Base-by-base conservation (phyloP, 2,329 filamentous ascomycete genomes). In the Colletotrichum phormii region DNA sequence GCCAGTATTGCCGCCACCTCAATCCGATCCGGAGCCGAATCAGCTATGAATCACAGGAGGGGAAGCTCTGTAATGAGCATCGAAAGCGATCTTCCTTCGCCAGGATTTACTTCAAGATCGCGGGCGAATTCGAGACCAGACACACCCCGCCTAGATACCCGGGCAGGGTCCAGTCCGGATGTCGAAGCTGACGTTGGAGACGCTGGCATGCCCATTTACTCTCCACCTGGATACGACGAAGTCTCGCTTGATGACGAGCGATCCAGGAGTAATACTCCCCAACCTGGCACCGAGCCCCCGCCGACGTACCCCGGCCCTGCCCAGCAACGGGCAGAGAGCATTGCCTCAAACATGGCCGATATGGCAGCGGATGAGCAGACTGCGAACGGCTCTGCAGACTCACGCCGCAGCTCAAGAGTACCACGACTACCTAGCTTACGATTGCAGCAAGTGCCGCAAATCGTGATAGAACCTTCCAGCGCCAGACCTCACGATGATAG, bases 21-120 rank as follows among this genome's bases (percentile, higher is more conserved):
- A 73, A 79, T 79, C 75, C 80, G 78, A 57, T 77, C 81, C 35
- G 72, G 78, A 46, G 80, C 82, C 53, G 79, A 81, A 59, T 78
- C 83, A 51, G 78, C 75, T 8, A 49, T 57, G n/a, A 76, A 75
- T 15, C 85, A 88, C 75, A 81, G 80, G 1, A 84, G 89, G 66
- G 84, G 85, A n/a, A 88, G 86, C 76, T 91, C 90, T 1, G 83
- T 89, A 18, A 77, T 89, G n/a, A 90, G 88, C 78, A 83, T 90
- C 72, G 84, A 86, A 8, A 86, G 84, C 69, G 85, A 85, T 64
- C 74, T 86, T 5, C 82, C 82, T 18, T 84, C 86, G 7, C 81
- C 84, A 5, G 78, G 79, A 11, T 74, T 84, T 37, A 77, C 79
- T 18, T 15, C 61, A n/a, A 78, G 83, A n/a, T 83, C 86, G 6